Conservation (phyloP, 768 basidiomycete genomes). For the Lentinula sp. region DNA sequence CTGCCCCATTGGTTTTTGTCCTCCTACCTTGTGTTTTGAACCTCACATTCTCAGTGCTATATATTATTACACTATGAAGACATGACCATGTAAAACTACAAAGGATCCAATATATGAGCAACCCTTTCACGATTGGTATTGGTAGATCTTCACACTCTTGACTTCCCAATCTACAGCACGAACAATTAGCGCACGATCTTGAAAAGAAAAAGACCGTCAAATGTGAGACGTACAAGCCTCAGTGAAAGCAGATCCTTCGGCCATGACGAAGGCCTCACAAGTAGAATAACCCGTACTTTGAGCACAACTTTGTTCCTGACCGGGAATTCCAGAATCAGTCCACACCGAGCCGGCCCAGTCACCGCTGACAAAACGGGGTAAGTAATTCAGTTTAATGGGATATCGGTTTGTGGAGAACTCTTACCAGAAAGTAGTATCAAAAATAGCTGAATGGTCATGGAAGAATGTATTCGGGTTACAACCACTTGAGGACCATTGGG, state of each 20-base stretch:
- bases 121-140: slow-evolving; percentile 20
- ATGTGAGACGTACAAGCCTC: slow-evolving; percentile 66
- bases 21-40: too few species aligned
- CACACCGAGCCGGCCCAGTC: slow-evolving; percentile 90
- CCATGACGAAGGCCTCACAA: slow-evolving; percentile 73
- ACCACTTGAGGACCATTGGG: slow-evolving; percentile 66
- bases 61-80: too few species aligned
- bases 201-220: slow-evolving; percentile 4
- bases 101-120: background rate
- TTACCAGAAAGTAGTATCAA: slow-evolving; percentile 83
- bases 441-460: slow-evolving; percentile 68
- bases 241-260: slow-evolving; percentile 61
- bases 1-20: too few species aligned
- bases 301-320: slow-evolving; percentile 84
- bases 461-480: slow-evolving; percentile 83
- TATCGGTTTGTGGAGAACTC: slow-evolving; percentile 16
- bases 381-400: slow-evolving; percentile 4
- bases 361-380: slow-evolving; percentile 41
- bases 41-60: too few species aligned
- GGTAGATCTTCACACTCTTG: slow-evolving; percentile 68
- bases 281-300: slow-evolving; percentile 75
- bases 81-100: background rate
- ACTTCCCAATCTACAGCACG: slow-evolving; percentile 72
- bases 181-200: background rate
- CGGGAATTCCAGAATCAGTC: slow-evolving; percentile 65